Base-by-base conservation (phyloP, 2,329 filamentous ascomycete species). In the Fusarium sp. region DNA sequence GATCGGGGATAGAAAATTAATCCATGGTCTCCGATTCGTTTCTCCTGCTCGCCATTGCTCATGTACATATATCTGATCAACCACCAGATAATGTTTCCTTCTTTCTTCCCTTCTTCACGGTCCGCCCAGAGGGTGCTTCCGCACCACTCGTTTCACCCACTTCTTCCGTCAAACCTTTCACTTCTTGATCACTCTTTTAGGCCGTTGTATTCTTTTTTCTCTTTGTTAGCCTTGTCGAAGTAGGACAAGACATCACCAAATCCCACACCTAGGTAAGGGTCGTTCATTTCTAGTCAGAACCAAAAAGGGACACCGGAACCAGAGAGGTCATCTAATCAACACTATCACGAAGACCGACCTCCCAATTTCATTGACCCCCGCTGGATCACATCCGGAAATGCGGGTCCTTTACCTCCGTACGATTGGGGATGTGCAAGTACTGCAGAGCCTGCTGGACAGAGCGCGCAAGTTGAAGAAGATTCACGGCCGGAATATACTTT, bases 91-190 rank as follows among this genome's bases (percentile, higher is more conserved):
- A 7, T 48, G 5, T 7, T 3, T 7, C 19, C 11, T 40, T 32
- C 15, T 45, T 17, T 9, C 23, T 48, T 75, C 56, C 22, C 15
- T 23, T 19, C 39, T 39, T 19, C 39, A 52, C 46, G 46, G 40
- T 35, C 44, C 37, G 35, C 46, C 46, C 48, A 45, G 32, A 40
- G 13, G 47, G 55, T 58, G 48, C 55, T 58, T 58, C 55, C 55
- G 40, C 40, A 20, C 30, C 48, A 30, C 17, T 58, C 46, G 4
- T 58, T 53, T 23, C 40, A 58, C 15, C 39, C 48, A 58, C 55
- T 17, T 58, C 15, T 30, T 30, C 27, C 19, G 11, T n/a, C 10
- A 33, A 39, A 11, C 48, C 45, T 35, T 32, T 41, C 23, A 19
- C 23, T 53, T 46, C 13, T 27, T 35, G 4, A 3, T 3, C 8